A percentile compares a stretch with the other conserved stretches of the same genome.
Evolutionary conservation across 768 basidiomycete species (phyloP).

Genomic region (Mycena kentingensis): DNA sequence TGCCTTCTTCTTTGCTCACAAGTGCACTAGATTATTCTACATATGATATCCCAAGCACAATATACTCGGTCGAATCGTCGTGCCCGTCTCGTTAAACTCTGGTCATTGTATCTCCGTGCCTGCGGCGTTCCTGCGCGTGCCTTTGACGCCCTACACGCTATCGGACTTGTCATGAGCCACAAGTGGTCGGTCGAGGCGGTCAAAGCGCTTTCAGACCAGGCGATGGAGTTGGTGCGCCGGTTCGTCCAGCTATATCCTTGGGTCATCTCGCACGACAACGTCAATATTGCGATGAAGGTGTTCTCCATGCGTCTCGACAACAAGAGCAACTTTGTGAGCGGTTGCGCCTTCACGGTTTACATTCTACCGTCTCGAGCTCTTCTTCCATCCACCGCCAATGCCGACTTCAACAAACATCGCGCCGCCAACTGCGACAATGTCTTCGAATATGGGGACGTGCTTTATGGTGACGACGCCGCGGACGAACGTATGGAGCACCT

Average conservation of each 20-base stretch:
- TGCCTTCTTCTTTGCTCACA: too few relatives aligned
- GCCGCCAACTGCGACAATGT: background rate
- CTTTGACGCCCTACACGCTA: constrained; percentile 20
- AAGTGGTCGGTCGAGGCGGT: constrained; percentile 1
- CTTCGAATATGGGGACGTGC: background rate
- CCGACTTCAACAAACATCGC: constrained; percentile 4
- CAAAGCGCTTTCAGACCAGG: background rate
- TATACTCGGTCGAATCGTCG: constrained; percentile 19
- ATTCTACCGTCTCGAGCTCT: constrained; percentile 11
- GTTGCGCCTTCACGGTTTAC: constrained; percentile 26
- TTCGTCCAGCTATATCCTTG: constrained; percentile 16
- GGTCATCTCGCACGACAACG: too few relatives aligned
- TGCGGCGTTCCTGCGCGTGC: constrained; percentile 20
- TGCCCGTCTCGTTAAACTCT: constrained; percentile 15
- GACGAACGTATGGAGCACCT: constrained; percentile 1
- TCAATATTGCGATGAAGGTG: constrained; percentile 23
- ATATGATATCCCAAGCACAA: constrained; percentile 11
- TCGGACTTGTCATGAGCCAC: constrained; percentile 21
- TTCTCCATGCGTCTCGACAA: constrained; percentile 27
- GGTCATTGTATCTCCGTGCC: constrained; percentile 21
- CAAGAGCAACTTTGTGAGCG: constrained; percentile 29
- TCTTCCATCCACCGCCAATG: constrained; percentile 12
- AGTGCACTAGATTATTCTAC: background rate
- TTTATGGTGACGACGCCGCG: background rate
- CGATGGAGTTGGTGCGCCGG: constrained; percentile 10